Conservation (phyloP, 2,329 filamentous ascomycete species). For the Alternaria solani region DNA sequence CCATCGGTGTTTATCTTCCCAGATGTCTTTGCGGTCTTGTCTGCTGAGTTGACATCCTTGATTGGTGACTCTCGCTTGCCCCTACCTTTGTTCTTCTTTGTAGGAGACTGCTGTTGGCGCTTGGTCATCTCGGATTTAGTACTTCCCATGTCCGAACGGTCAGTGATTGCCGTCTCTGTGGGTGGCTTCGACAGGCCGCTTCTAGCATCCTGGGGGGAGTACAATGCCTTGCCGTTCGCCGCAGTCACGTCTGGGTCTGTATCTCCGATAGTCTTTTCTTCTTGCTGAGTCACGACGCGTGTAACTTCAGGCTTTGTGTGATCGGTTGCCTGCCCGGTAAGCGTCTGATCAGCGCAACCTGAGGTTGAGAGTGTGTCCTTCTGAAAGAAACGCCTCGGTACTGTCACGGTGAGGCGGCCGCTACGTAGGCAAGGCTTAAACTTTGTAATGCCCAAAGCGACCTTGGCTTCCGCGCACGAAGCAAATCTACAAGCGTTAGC, state of each 20-base stretch:
- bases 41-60: background rate
- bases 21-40: background rate
- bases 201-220: constrained; percentile 50
- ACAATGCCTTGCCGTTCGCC: constrained; percentile 18
- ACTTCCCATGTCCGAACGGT: constrained; percentile 14
- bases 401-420: constrained; percentile 23
- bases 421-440: constrained; percentile 18
- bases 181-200: constrained; percentile 36
- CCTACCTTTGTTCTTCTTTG: constrained; percentile 12
- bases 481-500: constrained; percentile 28
- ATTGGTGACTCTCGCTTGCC: background rate
- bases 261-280: background rate
- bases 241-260: background rate
- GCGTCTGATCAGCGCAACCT: constrained; percentile 2
- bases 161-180: constrained; percentile 2
- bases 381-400: constrained; percentile 34
- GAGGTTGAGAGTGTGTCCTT: constrained; percentile 9
- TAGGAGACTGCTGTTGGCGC: constrained; percentile 20
- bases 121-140: constrained; percentile 29
- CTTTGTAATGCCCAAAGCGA: constrained; percentile 20
- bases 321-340: constrained; percentile 1
- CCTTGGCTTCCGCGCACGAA: constrained; percentile 20
- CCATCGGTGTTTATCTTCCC: background rate
- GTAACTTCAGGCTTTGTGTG: constrained; percentile 1
- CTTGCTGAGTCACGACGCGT: constrained; percentile 5